Evolutionary conservation across 805 yeast genomes (phyloP).

Genomic region (Zygoascus bituminiphila): DNA sequence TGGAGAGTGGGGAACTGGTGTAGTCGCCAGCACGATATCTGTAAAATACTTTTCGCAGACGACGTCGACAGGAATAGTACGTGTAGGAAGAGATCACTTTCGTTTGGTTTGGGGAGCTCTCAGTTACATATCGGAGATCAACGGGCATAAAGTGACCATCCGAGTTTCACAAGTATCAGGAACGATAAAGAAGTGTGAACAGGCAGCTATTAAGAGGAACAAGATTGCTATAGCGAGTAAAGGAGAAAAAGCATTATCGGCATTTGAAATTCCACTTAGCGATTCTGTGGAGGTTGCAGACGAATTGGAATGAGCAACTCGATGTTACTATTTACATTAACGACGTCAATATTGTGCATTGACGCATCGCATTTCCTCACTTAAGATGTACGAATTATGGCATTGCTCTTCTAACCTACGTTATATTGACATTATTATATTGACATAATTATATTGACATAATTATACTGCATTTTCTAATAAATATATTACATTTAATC

Average conservation of each 20-base stretch:
- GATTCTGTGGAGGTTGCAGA: too few species aligned
- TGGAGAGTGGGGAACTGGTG: conserved; percentile 74
- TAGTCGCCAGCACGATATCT: conserved; percentile 48
- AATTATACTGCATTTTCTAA: too few species aligned
- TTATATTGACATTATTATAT: too few species aligned
- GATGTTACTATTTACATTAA: too few species aligned
- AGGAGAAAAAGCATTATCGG: not conserved
- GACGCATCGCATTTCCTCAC: too few species aligned
- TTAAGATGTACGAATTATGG: too few species aligned
- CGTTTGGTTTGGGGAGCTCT: conserved; percentile 62
- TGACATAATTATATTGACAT: too few species aligned
- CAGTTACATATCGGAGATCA: conserved; percentile 36
- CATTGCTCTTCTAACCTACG: too few species aligned
- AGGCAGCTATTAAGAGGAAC: conserved; percentile 46
- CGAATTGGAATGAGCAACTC: too few species aligned
- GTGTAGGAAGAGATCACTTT: conserved; percentile 61
- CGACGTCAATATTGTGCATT: too few species aligned
- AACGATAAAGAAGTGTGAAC: conserved; percentile 77
- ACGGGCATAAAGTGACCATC: conserved; percentile 42
- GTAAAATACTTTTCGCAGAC: conserved; percentile 72
- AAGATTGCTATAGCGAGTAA: conserved; percentile 5
- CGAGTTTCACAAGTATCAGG: conserved; percentile 71
- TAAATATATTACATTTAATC: too few species aligned
- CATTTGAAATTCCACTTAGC: conserved; percentile 5
- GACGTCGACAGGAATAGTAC: conserved; percentile 77